Conservation (phyloP, 2,329 filamentous ascomycete species). For the Fusarium sp. region DNA sequence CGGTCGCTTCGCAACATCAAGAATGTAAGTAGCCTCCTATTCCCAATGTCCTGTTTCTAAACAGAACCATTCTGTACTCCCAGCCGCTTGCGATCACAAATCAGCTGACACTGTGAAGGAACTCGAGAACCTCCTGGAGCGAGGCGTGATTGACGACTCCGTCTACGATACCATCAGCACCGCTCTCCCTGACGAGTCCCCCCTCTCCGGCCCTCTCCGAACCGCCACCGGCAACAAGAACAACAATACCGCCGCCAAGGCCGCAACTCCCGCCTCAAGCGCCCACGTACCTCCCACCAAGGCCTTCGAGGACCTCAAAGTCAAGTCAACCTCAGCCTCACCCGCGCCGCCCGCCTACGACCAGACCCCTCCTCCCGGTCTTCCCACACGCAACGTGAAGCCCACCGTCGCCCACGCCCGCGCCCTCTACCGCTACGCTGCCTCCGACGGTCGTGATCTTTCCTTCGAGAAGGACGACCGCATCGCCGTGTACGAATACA, state of each 20-base stretch:
- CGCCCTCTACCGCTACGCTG: conserved; percentile 86
- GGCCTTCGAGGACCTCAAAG: conserved; percentile 59
- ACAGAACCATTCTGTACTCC: neutral
- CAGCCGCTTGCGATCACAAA: neutral
- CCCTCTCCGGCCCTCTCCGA: conserved; percentile 65
- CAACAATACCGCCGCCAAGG: conserved; percentile 47
- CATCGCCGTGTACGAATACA: conserved; percentile 86
- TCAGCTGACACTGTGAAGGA: conserved; percentile 68
- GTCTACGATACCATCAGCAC: conserved; percentile 81
- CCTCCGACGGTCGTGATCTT: conserved; percentile 84
- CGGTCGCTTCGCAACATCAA: conserved; percentile 89
- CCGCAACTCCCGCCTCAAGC: conserved; percentile 49
- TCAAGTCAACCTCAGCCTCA: conserved; percentile 48
- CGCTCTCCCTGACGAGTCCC: conserved; percentile 79
- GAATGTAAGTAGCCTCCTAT: conserved; percentile 67
- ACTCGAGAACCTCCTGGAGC: conserved; percentile 89
- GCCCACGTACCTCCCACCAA: conserved; percentile 52
- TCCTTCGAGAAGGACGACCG: conserved; percentile 84
- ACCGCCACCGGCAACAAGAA: conserved; percentile 55
- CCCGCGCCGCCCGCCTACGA: conserved; percentile 66
- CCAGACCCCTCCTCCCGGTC: conserved; percentile 60
- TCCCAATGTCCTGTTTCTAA: neutral
- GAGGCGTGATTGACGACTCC: conserved; percentile 80
- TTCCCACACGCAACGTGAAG: conserved; percentile 60
- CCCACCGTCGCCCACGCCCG: conserved; percentile 78